Evolutionary conservation across 1,284 basidiomycete genomes (phyloP), one percentile per base, ranked within the genome.

Genomic region (Cryptococcus jaspeensis): DNA sequence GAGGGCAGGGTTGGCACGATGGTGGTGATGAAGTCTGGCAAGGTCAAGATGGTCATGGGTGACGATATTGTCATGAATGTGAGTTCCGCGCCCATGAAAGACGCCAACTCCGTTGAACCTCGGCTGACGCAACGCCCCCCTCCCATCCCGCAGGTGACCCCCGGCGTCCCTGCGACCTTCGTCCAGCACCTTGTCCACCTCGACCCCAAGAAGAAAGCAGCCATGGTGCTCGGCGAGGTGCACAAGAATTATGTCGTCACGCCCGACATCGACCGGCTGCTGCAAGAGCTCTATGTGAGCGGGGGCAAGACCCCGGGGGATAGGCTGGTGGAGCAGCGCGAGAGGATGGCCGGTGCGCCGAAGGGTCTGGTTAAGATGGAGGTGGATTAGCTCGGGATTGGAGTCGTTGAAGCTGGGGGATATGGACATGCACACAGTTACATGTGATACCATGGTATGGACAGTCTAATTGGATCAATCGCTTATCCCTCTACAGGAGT

Each of bases 101-200:
- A 38, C n/a, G 7, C 25, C 32, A 48, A 51, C 12, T 50, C 25
- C 20, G n/a, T 15, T n/a, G 18, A 39, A 16, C 38, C 25, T 18
- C 23, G 15, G 18, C 18, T 48, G 11, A 40, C 23, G 22, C 42
- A 49, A 15, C 20, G 42, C n/a, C 3, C 8, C 5, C 40, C n/a
- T 13, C 9, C 12, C 23, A 39, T 12, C 22, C 23, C 49, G 32
- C 69, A 95, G 90, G 87, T 96, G 23, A 85, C 84, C 5, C 85
- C 88, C 12, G 90, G 88, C 16, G 92, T 90, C 8, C 88, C 90
- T 60, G 85, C 90, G 1, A 90, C 90, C 0, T 97, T 96, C 76
- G 81, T 95, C 9, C 91, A 96, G 72, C 90, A 95, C 61, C 86
- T 90, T 7, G 87, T 91, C 46, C 82, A 87, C 63, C 70, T 95